phyloP scores from a whole-genome alignment of 257 asterid species.

The Gentiana straminea region DNA sequence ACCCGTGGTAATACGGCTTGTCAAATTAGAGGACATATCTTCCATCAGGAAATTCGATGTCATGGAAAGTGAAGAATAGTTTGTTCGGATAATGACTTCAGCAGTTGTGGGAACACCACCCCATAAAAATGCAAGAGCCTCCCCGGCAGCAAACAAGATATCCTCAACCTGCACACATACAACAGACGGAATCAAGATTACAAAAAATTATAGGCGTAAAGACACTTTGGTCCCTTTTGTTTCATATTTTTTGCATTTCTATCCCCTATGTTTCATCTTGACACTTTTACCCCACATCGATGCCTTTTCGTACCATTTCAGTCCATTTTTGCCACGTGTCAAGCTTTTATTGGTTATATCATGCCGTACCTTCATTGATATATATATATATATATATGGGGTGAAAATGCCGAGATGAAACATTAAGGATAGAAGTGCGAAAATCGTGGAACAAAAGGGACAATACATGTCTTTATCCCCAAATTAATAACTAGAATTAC shows the following conservation, averaged over 20 bases:
- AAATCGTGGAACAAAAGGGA: no score
- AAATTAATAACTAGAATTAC: no score
- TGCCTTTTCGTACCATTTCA: no score
- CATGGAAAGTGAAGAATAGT: conserved; percentile 81
- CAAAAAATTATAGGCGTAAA: neutral
- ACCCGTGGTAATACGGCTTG: conserved; percentile 28
- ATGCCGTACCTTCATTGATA: no score
- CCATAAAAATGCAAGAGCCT: conserved; percentile 95
- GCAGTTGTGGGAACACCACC: conserved; percentile 94
- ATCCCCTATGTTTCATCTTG: no score
- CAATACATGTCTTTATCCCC: no score
- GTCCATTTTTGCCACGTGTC: no score
- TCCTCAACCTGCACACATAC: conserved; percentile 68
- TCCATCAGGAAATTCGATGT: conserved; percentile 91
- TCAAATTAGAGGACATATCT: conserved; percentile 48
- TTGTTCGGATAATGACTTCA: conserved; percentile 72
- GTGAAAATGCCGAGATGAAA: no score
- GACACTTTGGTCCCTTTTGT: conserved; percentile 3
- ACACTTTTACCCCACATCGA: no score
- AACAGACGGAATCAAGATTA: neutral
- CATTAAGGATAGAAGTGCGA: no score
- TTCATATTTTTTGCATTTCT: neutral
- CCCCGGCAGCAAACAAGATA: conserved; percentile 96
- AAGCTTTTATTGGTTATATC: no score
- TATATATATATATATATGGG: no score